These are phyloP conservation scores for Carex littledalei DNA, from an alignment of 176 grass and related monocot species.

Conservation along the genomic window DNA sequence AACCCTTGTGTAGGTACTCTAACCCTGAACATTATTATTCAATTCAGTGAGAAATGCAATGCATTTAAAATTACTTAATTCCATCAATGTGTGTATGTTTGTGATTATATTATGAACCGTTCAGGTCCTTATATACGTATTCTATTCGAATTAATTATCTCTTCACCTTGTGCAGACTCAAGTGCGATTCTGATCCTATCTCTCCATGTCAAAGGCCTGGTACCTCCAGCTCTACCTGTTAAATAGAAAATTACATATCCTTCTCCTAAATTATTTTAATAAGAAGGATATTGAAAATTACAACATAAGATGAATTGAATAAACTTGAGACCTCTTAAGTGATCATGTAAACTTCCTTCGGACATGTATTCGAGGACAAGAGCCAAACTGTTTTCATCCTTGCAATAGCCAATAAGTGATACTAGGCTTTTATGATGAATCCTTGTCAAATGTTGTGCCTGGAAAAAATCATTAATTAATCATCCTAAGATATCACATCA, in stretches of 20 bases:
- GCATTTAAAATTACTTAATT: background rate
- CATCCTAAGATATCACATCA: background rate
- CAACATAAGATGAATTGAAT: background rate
- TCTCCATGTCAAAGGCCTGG: slow-evolving; percentile 22
- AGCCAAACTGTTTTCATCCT: slow-evolving; percentile 42
- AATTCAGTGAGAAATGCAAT: background rate
- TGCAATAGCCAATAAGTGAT: slow-evolving; percentile 61
- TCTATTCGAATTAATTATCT: background rate
- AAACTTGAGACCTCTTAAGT: slow-evolving; percentile 31
- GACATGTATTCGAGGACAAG: slow-evolving; percentile 75
- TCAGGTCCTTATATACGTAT: background rate
- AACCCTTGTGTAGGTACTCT: slow-evolving; percentile 49
- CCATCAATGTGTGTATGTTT: background rate
- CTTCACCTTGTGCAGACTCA: slow-evolving; percentile 48
- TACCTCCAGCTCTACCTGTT: background rate
- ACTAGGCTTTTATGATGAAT: slow-evolving; percentile 67
- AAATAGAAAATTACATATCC: background rate
- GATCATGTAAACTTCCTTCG: slow-evolving; percentile 45
- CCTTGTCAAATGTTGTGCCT: slow-evolving; percentile 50
- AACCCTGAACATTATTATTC: slow-evolving; percentile 25
- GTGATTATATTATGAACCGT: background rate
- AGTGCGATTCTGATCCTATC: slow-evolving; percentile 32
- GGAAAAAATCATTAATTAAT: background rate
- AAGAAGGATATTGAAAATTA: background rate
- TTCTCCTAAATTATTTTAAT: background rate